Evolutionary conservation across 2,329 filamentous ascomycete species (phyloP).

Genomic region (Helotiales sp.): DNA sequence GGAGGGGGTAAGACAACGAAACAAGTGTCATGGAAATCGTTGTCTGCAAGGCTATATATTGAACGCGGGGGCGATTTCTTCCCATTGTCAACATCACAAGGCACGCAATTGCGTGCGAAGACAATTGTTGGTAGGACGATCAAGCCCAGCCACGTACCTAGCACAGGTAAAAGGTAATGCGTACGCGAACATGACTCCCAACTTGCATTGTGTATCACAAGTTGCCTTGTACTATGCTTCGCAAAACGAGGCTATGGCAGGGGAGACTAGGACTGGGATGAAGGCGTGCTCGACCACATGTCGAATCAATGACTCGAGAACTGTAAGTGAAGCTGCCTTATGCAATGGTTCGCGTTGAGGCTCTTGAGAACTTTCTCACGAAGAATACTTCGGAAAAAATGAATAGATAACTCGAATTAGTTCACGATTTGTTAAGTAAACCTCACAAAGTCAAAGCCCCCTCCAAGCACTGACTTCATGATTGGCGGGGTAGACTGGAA

Average conservation of each 20-base stretch:
- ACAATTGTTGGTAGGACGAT: too few relatives aligned
- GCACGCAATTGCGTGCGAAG: background rate
- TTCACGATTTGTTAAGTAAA: too few relatives aligned
- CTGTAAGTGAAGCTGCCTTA: background rate
- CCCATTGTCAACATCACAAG: background rate
- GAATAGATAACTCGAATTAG: too few relatives aligned
- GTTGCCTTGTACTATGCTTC: background rate
- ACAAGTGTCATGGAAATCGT: background rate
- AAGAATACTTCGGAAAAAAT: too few relatives aligned
- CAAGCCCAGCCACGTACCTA: too few relatives aligned
- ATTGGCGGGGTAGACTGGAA: too few relatives aligned
- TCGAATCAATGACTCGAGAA: background rate
- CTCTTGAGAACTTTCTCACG: background rate
- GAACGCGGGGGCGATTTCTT: background rate
- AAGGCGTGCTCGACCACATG: background rate
- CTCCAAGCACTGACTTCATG: too few relatives aligned
- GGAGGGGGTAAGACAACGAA: background rate
- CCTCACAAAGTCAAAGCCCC: too few relatives aligned
- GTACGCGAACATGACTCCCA: background rate
- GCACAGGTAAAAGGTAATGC: background rate
- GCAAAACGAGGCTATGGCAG: background rate
- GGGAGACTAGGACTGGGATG: background rate
- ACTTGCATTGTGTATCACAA: background rate
- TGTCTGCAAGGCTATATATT: constrained; percentile 4
- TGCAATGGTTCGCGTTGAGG: background rate